Evolutionary conservation across 2,329 filamentous ascomycete genomes (phyloP), one percentile per base, ranked within the genome.

Genomic region (Sarocladium oryzae): DNA sequence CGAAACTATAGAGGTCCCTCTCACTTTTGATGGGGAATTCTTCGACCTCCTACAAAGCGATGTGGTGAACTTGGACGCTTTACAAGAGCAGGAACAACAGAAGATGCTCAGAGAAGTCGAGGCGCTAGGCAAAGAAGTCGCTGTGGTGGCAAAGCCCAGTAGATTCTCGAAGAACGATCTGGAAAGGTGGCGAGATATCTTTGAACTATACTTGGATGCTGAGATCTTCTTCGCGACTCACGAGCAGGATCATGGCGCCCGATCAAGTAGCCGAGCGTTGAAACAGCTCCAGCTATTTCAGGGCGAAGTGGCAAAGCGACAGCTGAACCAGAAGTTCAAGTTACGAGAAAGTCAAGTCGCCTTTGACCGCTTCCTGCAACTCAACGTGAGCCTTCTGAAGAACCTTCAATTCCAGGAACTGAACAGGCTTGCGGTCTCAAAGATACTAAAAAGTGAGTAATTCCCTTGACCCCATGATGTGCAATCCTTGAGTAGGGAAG

Each of bases 381-480:
- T 95, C 58, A 95, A 95, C 62, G 72, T 80, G 21, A 77, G 81
- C 50, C 76, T 95, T n/a, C 74, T 95, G n/a, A 84, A 84, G 55
- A 86, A 86, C 49, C 75, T 95, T 56, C 84, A 85, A 53, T 95
- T 95, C 58, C 88, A 91, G 60, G 89, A 93, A 62, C 83, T 95
- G 56, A 95, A 95, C 60, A 80, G 81, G 56, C 78, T 78, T 26
- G 89, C 89, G 1, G 81, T 93, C 60, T 73, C 73, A 30, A 95
- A 95, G 66, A 95, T 95, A 49, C 69, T 95, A 50, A 95, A 95
- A 66, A 95, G 85, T 86, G 64, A 55, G 78, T 66, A 24, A 18
- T 9, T 8, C 23, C 21, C 35, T n/a, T n/a, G n/a, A n/a, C n/a
- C n/a, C n/a, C n/a, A 18, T n/a, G 16, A 23, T 36, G n/a, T 30